Percentiles rank a stretch among this genome's conserved stretches.
These are phyloP conservation scores for Sanghuangporus weigelae DNA, from an alignment of 1,284 basidiomycete species.

Conservation along the genomic window DNA sequence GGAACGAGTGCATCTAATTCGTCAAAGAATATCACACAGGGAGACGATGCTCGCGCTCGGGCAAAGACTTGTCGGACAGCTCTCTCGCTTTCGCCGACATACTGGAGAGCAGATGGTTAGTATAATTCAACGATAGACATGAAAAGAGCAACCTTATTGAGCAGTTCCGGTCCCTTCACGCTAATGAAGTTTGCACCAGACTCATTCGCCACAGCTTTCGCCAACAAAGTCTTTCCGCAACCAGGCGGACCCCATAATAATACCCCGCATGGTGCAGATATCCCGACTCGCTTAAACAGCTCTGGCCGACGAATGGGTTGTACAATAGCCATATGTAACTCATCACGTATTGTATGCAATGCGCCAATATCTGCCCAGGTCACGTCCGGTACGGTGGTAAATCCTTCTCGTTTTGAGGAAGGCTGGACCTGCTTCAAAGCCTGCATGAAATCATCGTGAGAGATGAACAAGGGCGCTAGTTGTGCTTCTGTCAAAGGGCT, in stretches of 20 bases:
- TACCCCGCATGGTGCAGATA: slow-evolving; percentile 85
- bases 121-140: background rate
- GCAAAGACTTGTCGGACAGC: slow-evolving; percentile 94
- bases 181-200: slow-evolving; percentile 93
- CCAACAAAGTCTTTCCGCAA: slow-evolving; percentile 93
- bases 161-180: slow-evolving; percentile 92
- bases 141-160: slow-evolving; percentile 75
- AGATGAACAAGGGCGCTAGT: slow-evolving; percentile 78
- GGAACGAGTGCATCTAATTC: slow-evolving; percentile 97
- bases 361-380: slow-evolving; percentile 97
- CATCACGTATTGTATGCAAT: slow-evolving; percentile 78
- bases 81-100: slow-evolving; percentile 95
- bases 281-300: slow-evolving; percentile 82
- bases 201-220: slow-evolving; percentile 97
- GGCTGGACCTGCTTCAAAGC: slow-evolving; percentile 90
- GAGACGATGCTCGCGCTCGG: slow-evolving; percentile 80
- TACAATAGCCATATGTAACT: slow-evolving; percentile 96
- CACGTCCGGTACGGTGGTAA: slow-evolving; percentile 93
- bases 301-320: slow-evolving; percentile 91
- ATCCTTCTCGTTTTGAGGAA: slow-evolving; percentile 95
- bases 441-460: slow-evolving; percentile 68
- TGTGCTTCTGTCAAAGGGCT: slow-evolving; percentile 72
- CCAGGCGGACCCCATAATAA: slow-evolving; percentile 98
- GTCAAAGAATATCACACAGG: slow-evolving; percentile 93
- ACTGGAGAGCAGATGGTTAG: slow-evolving; percentile 45